These are phyloP conservation scores for Trichophyton rubrum DNA, from an alignment of 2,329 filamentous ascomycete species.

Conservation along the genomic window DNA sequence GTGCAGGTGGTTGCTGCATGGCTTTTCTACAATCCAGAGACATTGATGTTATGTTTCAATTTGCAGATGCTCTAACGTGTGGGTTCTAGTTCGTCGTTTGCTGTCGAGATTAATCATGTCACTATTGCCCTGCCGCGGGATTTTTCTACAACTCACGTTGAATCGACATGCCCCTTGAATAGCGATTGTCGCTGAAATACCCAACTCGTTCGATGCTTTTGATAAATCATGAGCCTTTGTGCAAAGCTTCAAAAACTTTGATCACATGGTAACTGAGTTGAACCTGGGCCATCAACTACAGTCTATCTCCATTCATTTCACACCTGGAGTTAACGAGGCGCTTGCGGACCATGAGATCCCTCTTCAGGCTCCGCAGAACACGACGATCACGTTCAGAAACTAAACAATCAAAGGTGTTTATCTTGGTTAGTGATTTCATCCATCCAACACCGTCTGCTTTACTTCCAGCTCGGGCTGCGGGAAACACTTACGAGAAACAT, in stretches of 20 bases:
- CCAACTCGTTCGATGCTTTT: too few species aligned
- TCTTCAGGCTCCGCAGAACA: neutral
- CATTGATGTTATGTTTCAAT: neutral
- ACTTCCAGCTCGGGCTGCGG: neutral
- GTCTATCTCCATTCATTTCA: too few species aligned
- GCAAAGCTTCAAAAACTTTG: too few species aligned
- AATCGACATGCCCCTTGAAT: too few species aligned
- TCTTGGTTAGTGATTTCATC: neutral
- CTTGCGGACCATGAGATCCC: too few species aligned
- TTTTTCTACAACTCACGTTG: neutral
- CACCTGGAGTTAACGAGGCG: too few species aligned
- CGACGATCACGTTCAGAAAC: neutral
- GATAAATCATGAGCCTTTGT: too few species aligned
- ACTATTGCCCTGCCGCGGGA: neutral
- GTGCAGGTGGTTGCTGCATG: neutral
- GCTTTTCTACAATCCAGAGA: neutral
- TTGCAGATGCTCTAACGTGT: neutral
- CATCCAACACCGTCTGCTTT: neutral
- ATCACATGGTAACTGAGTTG: too few species aligned
- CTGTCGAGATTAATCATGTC: neutral
- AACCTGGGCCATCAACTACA: too few species aligned
- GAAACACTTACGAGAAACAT: constrained; percentile 33
- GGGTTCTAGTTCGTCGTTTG: neutral
- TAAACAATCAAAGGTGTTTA: neutral
- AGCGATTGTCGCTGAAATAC: too few species aligned